Percentiles rank a stretch among this genome's conserved stretches.
Evolutionary conservation across 129 eudicot genomes (phyloP).

Genomic region (Arctium lappa): DNA sequence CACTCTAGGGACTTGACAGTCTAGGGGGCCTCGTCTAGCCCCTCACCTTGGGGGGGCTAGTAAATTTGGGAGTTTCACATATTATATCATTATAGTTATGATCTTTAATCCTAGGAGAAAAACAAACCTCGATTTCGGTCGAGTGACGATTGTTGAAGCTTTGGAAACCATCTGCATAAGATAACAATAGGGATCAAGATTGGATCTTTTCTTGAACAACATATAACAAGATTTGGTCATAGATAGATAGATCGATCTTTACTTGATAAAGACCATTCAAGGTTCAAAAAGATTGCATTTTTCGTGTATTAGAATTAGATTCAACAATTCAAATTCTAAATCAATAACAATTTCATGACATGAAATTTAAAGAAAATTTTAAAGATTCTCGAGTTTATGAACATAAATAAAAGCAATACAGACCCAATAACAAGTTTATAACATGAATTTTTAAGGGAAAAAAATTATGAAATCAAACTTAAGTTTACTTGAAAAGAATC

Average conservation of each 20-base stretch:
- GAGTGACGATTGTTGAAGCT: conserved; percentile 22
- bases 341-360: not conserved
- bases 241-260: conserved; percentile 33
- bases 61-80: no score
- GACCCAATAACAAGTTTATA: not conserved
- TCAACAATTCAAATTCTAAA: not conserved
- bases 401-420: not conserved
- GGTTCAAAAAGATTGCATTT: no score
- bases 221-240: conserved; percentile 36
- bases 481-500: not conserved
- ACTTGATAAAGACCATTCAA: conserved; percentile 45
- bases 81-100: no score
- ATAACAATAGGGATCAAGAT: not conserved
- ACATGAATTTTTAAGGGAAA: not conserved
- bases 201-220: conserved; percentile 22
- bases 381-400: no score
- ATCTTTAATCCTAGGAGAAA: not conserved
- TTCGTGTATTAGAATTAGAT: not conserved
- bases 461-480: not conserved
- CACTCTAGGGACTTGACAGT: no score
- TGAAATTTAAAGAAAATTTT: not conserved
- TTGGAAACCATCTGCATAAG: conserved; percentile 21
- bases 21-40: no score
- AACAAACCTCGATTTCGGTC: conserved; percentile 38
- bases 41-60: no score